Base-by-base conservation (phyloP, 352 stramenopile species). In the Pythium sukuiense region DNA sequence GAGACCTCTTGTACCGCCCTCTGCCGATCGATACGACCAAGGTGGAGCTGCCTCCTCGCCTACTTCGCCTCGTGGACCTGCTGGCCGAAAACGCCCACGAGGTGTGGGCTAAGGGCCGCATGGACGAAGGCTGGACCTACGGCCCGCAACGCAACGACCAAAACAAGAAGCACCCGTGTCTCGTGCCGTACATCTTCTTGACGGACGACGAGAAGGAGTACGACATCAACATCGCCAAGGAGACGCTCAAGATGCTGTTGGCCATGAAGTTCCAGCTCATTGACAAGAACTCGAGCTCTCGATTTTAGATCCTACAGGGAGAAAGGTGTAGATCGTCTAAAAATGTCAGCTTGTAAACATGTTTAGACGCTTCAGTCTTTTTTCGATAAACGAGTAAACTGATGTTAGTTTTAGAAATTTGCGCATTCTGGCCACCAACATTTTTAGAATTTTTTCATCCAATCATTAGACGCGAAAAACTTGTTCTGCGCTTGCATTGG, bases 161-260 rank as follows among this genome's bases (percentile, higher is more conserved):
- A 46, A 54, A 74, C 37, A 94, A 93, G 76, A 94, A 94, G 65
- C 87, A 96, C 46, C 82, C 80, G 45, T 94, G 87, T 43, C 77
- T 96, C 8, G 87, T 96, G 66, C 87, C 87, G 14, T 96, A 96
- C 64, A 87, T 96, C 48, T 96, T 94, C 66, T 71, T 96, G n/a
- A 93, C 86, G 14, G 86, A 96, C 54, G 86, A 92, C 5, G 87
- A 96, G 60, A 94, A 96, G 61, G 86, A 94, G 60, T 94, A 93
- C 70, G 87, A 96, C 67, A 73, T 94, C 45, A 96, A 94, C 62
- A 96, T 92, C 59, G 87, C 87, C 27, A 89, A 87, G 61, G 86
- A 93, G 65, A 96, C 87, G 39, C 81, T 94, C 63, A 96, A 96
- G 80, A 96, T 84, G 54, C 77, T 96, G 16, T 75, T 94, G 27